Evolutionary conservation across 192 early-diverging fungal species (phyloP), one percentile per base, ranked within the genome.

Genomic region (Funneliformis mosseae): DNA sequence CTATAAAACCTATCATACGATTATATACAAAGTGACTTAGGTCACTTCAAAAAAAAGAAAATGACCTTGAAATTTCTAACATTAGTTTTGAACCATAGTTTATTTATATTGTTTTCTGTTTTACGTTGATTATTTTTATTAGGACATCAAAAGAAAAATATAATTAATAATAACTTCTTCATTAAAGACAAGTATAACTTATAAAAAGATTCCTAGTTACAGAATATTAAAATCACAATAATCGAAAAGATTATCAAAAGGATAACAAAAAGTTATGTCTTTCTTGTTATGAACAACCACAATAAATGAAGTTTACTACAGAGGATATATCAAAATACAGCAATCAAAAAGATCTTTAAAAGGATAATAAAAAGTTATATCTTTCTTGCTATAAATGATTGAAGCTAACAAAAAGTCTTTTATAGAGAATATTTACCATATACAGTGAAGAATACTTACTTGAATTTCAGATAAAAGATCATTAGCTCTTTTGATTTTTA

Each of bases 241-340:
- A 71, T 42, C 69, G 21, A 71, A 71, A 71, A 71, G 42, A 71
- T 71, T n/a, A 71, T 71, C 69, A 71, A n/a, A 71, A 71, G 42
- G 42, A 71, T 43, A 71, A 71, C 42, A n/a, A 71, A 71, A 71
- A 71, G 42, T 46, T 71, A 21, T 46, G 69, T 71, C 42, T 46
- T 71, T 23, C 69, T 71, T 71, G 69, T 71, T 71, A 42, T 11
- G 39, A 23, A 70, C 42, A 43, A 43, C 42, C 8, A 43, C 8
- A 43, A 43, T 8, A 43, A 8, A 43, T 8, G 8, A 43, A 43
- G 8, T 5, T 8, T 43, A 43, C 8, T 43, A 8, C 42, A 43
- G 16, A 11, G 12, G 46, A 48, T 16, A 43, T 43, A 8, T 42
- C 43, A 25, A 18, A 45, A 71, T 8, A 71, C 45, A 72, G 12